Evolutionary conservation across 352 stramenopile species (phyloP).

Genomic region (Globisporangium canariense): DNA sequence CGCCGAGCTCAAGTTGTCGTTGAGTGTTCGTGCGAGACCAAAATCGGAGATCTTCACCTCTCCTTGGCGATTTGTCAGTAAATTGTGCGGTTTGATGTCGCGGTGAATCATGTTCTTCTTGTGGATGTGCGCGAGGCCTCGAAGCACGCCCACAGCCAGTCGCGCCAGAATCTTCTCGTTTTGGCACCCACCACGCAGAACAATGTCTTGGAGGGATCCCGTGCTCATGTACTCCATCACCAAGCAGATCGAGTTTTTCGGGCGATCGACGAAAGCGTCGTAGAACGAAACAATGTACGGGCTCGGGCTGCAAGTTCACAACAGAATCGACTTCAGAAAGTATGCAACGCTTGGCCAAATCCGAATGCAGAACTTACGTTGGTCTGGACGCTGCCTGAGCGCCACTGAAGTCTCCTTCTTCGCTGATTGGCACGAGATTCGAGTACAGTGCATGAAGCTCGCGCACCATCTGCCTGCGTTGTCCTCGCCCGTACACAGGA

Average conservation of each 20-base stretch:
- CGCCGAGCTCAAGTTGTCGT: constrained; percentile 66
- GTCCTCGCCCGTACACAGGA: constrained; percentile 75
- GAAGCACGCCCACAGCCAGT: constrained; percentile 68
- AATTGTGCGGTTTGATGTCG: constrained; percentile 91
- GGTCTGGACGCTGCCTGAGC: constrained; percentile 14
- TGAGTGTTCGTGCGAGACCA: constrained; percentile 74
- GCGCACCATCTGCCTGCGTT: constrained; percentile 87
- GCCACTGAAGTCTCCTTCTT: constrained; percentile 24
- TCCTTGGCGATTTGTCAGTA: constrained; percentile 84
- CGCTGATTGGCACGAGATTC: constrained; percentile 80
- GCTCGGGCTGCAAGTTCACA: constrained; percentile 42
- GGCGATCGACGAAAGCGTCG: constrained; percentile 88
- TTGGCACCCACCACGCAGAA: constrained; percentile 72
- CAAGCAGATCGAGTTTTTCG: constrained; percentile 87
- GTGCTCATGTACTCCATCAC: constrained; percentile 94
- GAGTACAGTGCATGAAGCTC: constrained; percentile 89
- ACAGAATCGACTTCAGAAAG: neutral
- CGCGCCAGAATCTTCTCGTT: constrained; percentile 81
- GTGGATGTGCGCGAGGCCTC: constrained; percentile 86
- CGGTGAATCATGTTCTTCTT: constrained; percentile 87
- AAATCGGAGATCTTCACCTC: constrained; percentile 90
- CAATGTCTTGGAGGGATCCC: constrained; percentile 89
- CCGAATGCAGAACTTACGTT: constrained; percentile 26
- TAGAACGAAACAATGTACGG: constrained; percentile 92
- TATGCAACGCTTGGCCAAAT: neutral